These are phyloP conservation scores for Arachis stenosperma DNA, from an alignment of 306 rosid genomes.

Conservation along the genomic window DNA sequence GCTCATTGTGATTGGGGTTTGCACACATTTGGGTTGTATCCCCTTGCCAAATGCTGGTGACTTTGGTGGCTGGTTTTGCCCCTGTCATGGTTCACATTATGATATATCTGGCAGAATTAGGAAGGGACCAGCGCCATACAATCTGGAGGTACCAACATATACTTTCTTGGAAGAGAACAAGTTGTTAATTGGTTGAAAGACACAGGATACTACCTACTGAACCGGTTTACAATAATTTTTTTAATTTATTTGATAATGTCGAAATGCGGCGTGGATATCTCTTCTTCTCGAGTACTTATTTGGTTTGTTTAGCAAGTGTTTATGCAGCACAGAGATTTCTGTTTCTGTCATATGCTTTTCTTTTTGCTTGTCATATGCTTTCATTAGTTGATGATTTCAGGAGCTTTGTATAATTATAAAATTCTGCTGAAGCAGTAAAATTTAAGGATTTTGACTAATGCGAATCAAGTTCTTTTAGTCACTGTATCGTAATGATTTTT, in stretches of 20 bases:
- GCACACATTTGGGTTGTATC: slow-evolving; percentile 80
- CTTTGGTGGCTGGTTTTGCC: slow-evolving; percentile 85
- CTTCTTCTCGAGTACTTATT: neutral
- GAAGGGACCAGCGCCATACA: slow-evolving; percentile 82
- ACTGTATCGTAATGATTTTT: too few relatives aligned
- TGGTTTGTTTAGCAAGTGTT: slow-evolving; percentile 37
- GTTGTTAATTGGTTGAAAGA: slow-evolving; percentile 60
- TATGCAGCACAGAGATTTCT: slow-evolving; percentile 33
- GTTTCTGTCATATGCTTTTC: slow-evolving; percentile 35
- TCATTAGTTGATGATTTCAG: neutral
- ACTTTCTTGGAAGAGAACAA: slow-evolving; percentile 66
- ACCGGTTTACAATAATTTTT: neutral
- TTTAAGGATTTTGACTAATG: too few relatives aligned
- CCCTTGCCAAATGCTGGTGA: slow-evolving; percentile 89
- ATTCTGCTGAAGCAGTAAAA: too few relatives aligned
- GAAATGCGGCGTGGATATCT: slow-evolving; percentile 39
- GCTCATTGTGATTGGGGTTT: slow-evolving; percentile 73
- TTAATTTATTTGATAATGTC: slow-evolving; percentile 43
- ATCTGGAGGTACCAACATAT: slow-evolving; percentile 80
- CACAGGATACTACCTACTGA: neutral
- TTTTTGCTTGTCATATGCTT: slow-evolving; percentile 31
- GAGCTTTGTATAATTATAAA: neutral
- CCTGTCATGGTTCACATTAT: slow-evolving; percentile 82
- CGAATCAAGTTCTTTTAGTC: too few relatives aligned
- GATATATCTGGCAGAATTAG: slow-evolving; percentile 76